Evolutionary conservation across 169 alveolate genomes (phyloP), one percentile per base, ranked within the genome.

Genomic region (Eimeria brunetti): DNA sequence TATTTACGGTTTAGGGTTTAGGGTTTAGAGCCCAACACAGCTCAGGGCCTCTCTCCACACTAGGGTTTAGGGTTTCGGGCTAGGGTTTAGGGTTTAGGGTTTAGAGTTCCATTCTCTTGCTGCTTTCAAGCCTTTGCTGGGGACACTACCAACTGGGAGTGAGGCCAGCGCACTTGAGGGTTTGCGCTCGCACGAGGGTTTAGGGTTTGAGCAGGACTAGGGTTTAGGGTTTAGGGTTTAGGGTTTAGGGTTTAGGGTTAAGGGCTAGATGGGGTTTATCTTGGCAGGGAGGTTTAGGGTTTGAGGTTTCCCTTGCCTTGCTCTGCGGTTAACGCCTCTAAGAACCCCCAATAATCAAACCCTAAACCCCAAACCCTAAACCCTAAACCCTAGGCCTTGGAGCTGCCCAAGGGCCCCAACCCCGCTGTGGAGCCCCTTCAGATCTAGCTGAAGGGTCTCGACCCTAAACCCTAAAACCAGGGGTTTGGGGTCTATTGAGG

Each of bases 21-120:
- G 80, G 46, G 46, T 69, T 27, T 69, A 36, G 80, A n/a, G n/a
- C n/a, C n/a, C n/a, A n/a, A n/a, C n/a, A n/a, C n/a, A 44, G 80
- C 30, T 30, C 30, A 36, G 46, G 80, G 41, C 44, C 49, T 8
- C 14, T 69, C 80, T 30, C 20, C 49, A 7, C 16, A 14, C 75
- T 64, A n/a, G 44, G 80, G 80, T 30, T 69, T 14, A 36, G 22
- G 80, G 22, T 44, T 69, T 27, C 49, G 22, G 30, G 46, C n/a
- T 30, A 30, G 20, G 2, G 80, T n/a, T 69, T 69, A 14, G 80
- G 1, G 46, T 69, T 30, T 69, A 20, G 80, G 80, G 80, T 69
- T 69, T 69, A 69, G 49, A 20, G 38, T 69, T 30, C 20, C 80
- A 8, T 6, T 27, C 16, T 2, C 6, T 58, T 58, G 5, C 67